Percentiles rank a stretch among this genome's conserved stretches.
Conservation (phyloP, 179 eudicot genomes). For the Carnegiea gigantea region DNA sequence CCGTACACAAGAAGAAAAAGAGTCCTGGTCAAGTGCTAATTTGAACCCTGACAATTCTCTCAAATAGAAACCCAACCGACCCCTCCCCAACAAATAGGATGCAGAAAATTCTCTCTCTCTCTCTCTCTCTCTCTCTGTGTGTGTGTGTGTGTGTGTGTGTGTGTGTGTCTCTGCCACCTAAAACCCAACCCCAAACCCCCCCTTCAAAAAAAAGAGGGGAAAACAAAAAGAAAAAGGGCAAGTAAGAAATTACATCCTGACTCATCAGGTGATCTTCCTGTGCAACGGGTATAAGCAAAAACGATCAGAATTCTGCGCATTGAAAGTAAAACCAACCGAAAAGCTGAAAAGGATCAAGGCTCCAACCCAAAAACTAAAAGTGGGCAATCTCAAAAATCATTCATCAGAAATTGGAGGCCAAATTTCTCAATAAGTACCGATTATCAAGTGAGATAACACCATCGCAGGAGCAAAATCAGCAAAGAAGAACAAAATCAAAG, state of each 20-base stretch:
- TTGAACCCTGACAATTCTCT: neutral
- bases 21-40: too few species aligned
- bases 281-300: neutral
- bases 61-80: neutral
- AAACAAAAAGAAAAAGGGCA: neutral
- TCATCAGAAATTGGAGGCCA: neutral
- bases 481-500: neutral
- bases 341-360: neutral
- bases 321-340: neutral
- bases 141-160: too few species aligned
- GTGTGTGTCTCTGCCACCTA: neutral
- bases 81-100: neutral
- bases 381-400: neutral
- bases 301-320: neutral
- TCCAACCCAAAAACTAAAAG: neutral
- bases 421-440: neutral
- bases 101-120: neutral
- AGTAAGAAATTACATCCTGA: neutral
- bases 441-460: neutral
- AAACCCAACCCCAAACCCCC: neutral
- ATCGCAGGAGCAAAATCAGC: constrained; percentile 3
- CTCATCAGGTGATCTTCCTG: neutral
- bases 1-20: too few species aligned
- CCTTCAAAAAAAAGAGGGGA: neutral
- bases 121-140: neutral